These are phyloP conservation scores for Saccharomycopsis oosterbeekiorum DNA, from an alignment of 805 yeast species.

Conservation along the genomic window DNA sequence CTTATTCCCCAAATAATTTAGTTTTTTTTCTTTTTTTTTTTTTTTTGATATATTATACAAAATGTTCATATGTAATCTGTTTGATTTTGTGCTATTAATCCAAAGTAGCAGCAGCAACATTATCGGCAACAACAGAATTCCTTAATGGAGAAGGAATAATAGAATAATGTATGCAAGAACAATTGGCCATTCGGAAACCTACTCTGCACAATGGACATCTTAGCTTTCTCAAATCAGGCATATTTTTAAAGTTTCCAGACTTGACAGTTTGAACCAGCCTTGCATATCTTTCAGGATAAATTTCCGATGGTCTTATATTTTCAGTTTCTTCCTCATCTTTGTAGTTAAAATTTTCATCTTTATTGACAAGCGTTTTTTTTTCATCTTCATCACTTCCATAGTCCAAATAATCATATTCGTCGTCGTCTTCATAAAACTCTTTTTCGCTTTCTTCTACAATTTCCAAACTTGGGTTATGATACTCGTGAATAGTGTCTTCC, in stretches of 20 bases:
- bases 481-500: neutral
- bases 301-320: neutral
- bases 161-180: slow-evolving; percentile 17
- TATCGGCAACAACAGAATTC: neutral
- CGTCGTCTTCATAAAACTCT: neutral
- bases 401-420: neutral
- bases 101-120: neutral
- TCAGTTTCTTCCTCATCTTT: neutral
- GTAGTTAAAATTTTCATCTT: no score
- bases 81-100: neutral
- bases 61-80: neutral
- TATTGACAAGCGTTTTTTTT: no score
- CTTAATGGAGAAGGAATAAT: slow-evolving; percentile 18
- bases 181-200: slow-evolving; percentile 3
- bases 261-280: slow-evolving; percentile 11
- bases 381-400: no score
- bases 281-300: neutral
- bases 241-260: slow-evolving; percentile 25
- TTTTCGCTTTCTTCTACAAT: neutral
- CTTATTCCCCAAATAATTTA: no score
- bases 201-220: slow-evolving; percentile 19
- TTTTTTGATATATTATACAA: neutral
- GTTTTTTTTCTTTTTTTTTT: neutral
- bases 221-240: slow-evolving; percentile 22
- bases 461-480: neutral